Evolutionary conservation across 805 yeast species (phyloP).

Genomic region (Candida multigemmis): DNA sequence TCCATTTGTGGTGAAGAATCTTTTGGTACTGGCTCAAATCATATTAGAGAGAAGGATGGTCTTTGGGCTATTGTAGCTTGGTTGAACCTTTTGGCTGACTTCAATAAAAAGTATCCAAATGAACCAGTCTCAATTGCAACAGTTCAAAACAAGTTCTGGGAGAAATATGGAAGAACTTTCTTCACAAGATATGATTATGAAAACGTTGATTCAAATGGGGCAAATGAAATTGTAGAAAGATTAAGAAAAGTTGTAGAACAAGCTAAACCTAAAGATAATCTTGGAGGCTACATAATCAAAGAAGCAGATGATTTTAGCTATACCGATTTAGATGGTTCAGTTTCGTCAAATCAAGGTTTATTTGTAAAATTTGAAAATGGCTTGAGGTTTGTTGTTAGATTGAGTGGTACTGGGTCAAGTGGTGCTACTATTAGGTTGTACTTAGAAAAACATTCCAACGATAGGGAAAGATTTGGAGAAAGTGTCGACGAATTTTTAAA

Average conservation of each 20-base stretch:
- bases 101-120: slow-evolving; percentile 51
- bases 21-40: slow-evolving; percentile 97
- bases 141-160: slow-evolving; percentile 84
- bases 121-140: slow-evolving; percentile 57
- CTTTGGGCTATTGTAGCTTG: slow-evolving; percentile 97
- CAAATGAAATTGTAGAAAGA: slow-evolving; percentile 53
- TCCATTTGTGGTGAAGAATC: slow-evolving; percentile 98
- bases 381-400: slow-evolving; percentile 76
- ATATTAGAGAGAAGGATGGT: slow-evolving; percentile 96
- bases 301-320: slow-evolving; percentile 87
- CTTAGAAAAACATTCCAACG: slow-evolving; percentile 72
- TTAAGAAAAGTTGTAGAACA: slow-evolving; percentile 20
- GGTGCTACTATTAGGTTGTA: slow-evolving; percentile 96
- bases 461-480: slow-evolving; percentile 36
- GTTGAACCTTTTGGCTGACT: slow-evolving; percentile 90
- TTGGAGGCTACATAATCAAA: slow-evolving; percentile 42
- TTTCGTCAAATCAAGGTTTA: slow-evolving; percentile 81
- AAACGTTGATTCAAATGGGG: slow-evolving; percentile 69
- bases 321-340: slow-evolving; percentile 91
- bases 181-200: slow-evolving; percentile 95
- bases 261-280: slow-evolving; percentile 37
- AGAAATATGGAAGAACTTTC: slow-evolving; percentile 90
- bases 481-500: slow-evolving; percentile 63
- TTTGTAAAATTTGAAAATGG: slow-evolving; percentile 77
- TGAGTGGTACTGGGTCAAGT: slow-evolving; percentile 95